Conservation (phyloP, 306 rosid genomes). For the Arachis stenosperma region DNA sequence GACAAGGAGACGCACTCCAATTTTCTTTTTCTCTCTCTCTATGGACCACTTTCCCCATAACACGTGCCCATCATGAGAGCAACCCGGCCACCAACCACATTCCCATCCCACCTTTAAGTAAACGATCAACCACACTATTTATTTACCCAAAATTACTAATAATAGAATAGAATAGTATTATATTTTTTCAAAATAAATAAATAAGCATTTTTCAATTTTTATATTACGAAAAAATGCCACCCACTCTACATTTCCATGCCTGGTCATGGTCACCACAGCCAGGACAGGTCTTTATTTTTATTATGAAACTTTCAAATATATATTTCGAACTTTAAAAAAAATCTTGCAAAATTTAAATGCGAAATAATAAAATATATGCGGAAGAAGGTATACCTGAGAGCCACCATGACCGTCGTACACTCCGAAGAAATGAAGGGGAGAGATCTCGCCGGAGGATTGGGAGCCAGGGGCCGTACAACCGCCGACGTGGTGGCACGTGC, state of each 20-base stretch:
- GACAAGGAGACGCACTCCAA: constrained; percentile 30
- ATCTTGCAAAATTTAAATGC: neutral
- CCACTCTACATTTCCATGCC: neutral
- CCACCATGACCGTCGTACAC: constrained; percentile 94
- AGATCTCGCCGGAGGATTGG: constrained; percentile 61
- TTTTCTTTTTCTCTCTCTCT: constrained; percentile 10
- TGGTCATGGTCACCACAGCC: constrained; percentile 19
- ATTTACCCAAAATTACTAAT: neutral
- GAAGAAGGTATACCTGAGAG: constrained; percentile 59
- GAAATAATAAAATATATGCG: neutral
- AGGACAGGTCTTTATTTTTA: neutral
- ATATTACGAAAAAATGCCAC: neutral
- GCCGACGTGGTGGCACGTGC: constrained; percentile 67
- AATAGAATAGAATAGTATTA: neutral
- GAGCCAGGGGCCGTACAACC: constrained; percentile 77
- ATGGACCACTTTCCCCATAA: constrained; percentile 45
- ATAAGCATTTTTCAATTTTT: no score
- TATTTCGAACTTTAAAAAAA: neutral
- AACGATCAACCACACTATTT: constrained; percentile 2
- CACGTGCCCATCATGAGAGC: constrained; percentile 38
- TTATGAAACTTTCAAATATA: neutral
- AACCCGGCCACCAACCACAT: constrained; percentile 40
- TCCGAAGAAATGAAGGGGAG: constrained; percentile 78
- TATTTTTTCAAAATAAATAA: neutral
- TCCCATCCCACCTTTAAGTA: constrained; percentile 38